Conservation (phyloP, 768 basidiomycete genomes). For the Tephrocybe sp. region DNA sequence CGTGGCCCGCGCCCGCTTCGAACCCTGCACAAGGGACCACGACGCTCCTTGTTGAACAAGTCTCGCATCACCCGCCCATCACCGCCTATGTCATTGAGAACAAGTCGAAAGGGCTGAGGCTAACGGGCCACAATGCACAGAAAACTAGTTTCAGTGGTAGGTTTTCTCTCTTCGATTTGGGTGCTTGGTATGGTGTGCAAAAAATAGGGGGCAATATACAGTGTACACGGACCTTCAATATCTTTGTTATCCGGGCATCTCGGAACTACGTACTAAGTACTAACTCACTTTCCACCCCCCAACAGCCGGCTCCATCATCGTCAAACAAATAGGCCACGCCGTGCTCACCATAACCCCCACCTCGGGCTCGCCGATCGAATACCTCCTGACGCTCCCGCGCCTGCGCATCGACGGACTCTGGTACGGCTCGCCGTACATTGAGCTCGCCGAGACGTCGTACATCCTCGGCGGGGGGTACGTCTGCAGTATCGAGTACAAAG, state of each 20-base stretch:
- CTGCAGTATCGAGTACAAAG: slow-evolving; percentile 85
- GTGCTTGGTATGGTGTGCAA: too few relatives aligned
- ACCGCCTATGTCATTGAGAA: slow-evolving; percentile 90
- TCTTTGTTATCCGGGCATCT: too few relatives aligned
- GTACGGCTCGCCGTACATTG: slow-evolving; percentile 91
- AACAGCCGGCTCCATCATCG: slow-evolving; percentile 68
- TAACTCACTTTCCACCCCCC: not conserved
- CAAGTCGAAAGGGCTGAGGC: slow-evolving; percentile 64
- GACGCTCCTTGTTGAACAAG: slow-evolving; percentile 86
- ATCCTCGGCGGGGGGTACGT: slow-evolving; percentile 52
- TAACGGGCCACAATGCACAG: slow-evolving; percentile 90
- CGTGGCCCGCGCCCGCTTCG: slow-evolving; percentile 62
- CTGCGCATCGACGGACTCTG: slow-evolving; percentile 93
- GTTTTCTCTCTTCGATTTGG: slow-evolving; percentile 17
- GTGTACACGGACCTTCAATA: too few relatives aligned
- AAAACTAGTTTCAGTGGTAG: slow-evolving; percentile 89
- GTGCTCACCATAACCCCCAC: slow-evolving; percentile 66
- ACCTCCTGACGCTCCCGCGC: slow-evolving; percentile 88
- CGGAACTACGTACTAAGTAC: not conserved
- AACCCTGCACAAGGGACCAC: slow-evolving; percentile 71
- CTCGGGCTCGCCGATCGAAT: slow-evolving; percentile 48
- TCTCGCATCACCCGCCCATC: slow-evolving; percentile 92
- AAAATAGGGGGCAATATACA: too few relatives aligned
- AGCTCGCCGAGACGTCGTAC: slow-evolving; percentile 78
- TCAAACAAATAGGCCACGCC: slow-evolving; percentile 96